Evolutionary conservation across 495 filamentous ascomycete genomes (phyloP), one percentile per base, ranked within the genome.

Genomic region (Daldinia grandis): DNA sequence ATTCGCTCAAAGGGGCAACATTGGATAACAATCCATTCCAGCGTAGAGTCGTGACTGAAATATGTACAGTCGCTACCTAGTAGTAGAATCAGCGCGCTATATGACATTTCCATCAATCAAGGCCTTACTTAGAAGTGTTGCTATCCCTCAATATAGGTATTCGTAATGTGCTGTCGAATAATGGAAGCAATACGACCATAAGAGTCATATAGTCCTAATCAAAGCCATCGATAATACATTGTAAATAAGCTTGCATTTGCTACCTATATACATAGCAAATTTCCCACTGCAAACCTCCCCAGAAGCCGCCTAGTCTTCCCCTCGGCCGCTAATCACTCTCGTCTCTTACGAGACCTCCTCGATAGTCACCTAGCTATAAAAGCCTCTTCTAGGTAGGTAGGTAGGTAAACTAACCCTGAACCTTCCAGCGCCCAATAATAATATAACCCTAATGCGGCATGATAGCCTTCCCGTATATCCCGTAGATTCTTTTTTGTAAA

Each of bases 191-290:
- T 31, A 31, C 30, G 7, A 8, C 30, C 30, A 31, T 31, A 31
- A 31, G 6, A 31, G n/a, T 44, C n/a, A 44, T 21, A 15, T 2
- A 2, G 17, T 44, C 4, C 8, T 14, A 38, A 38, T 21, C 4
- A 27, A 54, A 56, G 53, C 8, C 28, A 56, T 33, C 10, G 7
- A 15, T 47, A 10, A 47, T 37, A 40, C 28, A 59, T 59, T 24
- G 15, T 57, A 21, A 44, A 42, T 49, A 61, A 57, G 62, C 25
- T 62, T 47, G 4, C 15, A 62, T 55, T 56, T 27, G 44, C 19
- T 62, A 68, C 31, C 12, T 66, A 58, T 30, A 30, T 30, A 53
- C 50, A 40, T 68, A 58, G 53, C 28, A 38, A 55, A 63, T 28
- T 7, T 19, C 31, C 15, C 24, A 27, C 19, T 50, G 31, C 42